Conservation (phyloP, 441 rosid species). For the Syzygium syzygioides region DNA sequence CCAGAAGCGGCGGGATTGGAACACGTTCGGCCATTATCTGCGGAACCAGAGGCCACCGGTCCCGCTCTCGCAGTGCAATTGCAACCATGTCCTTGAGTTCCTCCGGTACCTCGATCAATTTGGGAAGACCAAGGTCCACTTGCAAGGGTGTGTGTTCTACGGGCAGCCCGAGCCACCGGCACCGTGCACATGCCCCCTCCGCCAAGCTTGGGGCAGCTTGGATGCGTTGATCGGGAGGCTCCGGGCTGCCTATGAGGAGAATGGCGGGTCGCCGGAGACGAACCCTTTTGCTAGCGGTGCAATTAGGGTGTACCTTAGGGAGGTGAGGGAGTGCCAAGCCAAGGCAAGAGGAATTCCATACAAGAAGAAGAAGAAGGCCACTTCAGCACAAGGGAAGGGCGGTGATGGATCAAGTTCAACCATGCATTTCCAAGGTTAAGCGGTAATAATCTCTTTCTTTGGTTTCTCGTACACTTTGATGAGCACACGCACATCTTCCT, state of each 20-base stretch:
- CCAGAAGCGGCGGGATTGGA: constrained; percentile 4
- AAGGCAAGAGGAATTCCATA: constrained; percentile 1
- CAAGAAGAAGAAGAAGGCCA: background rate
- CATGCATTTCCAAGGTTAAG: background rate
- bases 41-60: background rate
- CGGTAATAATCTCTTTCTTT: background rate
- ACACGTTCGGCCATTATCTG: constrained; percentile 2
- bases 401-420: background rate
- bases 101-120: constrained; percentile 1
- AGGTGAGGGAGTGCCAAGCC: constrained; percentile 2
- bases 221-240: constrained; percentile 4
- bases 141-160: background rate
- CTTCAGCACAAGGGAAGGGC: background rate
- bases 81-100: constrained; percentile 7
- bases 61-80: background rate
- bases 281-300: constrained; percentile 2
- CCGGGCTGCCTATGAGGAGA: constrained; percentile 5
- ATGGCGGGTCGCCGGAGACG: background rate
- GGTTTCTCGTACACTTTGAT: background rate
- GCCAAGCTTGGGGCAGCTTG: constrained; percentile 9
- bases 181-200: background rate
- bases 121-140: constrained; percentile 4
- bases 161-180: constrained; percentile 2
- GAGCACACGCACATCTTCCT: background rate
- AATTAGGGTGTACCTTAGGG: background rate